phyloP scores from a whole-genome alignment of 169 alveolate genomes.

The Plasmodium gallinaceum region DNA sequence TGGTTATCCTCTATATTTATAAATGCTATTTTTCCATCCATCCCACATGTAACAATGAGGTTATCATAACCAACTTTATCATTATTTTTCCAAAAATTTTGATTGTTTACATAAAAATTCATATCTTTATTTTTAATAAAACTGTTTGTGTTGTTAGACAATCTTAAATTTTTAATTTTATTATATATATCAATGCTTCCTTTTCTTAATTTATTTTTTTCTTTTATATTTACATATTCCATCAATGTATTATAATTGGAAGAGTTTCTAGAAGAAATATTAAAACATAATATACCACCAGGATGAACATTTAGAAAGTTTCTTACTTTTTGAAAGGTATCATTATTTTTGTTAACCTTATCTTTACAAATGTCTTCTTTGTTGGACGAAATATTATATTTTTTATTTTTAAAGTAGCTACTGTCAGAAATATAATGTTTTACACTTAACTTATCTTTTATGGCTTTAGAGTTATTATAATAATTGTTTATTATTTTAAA shows the following conservation, averaged over 20 bases:
- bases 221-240: background rate
- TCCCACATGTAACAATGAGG: constrained; percentile 5
- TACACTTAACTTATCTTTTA: background rate
- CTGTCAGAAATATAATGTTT: background rate
- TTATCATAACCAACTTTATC: background rate
- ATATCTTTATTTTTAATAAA: background rate
- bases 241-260: background rate
- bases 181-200: background rate
- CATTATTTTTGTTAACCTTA: background rate
- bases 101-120: background rate
- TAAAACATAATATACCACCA: constrained; percentile 5
- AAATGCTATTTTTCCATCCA: constrained; percentile 16
- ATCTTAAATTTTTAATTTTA: background rate
- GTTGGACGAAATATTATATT: background rate
- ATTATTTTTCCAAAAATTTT: background rate
- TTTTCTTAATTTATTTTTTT: background rate
- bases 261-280: background rate
- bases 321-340: background rate
- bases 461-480: background rate
- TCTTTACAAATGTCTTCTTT: background rate
- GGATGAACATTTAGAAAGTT: background rate
- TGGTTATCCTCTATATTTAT: constrained; percentile 1
- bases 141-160: background rate
- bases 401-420: too few relatives aligned
- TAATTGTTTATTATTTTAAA: background rate